Evolutionary conservation across 1,284 basidiomycete genomes (phyloP), one percentile per base, ranked within the genome.

Genomic region (Xanthoconium separans): DNA sequence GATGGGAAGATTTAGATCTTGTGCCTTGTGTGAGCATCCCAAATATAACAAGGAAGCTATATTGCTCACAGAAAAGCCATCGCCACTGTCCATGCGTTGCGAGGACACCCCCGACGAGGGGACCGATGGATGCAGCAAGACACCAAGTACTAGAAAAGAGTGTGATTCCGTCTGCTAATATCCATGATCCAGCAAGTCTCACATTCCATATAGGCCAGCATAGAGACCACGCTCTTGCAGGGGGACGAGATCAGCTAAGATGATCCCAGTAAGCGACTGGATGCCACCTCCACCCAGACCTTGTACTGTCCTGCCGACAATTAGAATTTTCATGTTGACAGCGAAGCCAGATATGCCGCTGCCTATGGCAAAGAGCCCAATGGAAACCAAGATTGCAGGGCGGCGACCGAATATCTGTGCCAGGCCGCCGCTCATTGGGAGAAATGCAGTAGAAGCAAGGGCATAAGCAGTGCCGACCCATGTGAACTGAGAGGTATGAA

Each of bases 21-120:
- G 11, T 27, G 22, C 10, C 30, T 41, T 4, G 11, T 12, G 4
- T 53, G 30, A 56, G 48, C 7, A 16, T 44, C 13, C 34, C 22
- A n/a, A 1, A 8, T 12, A 18, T n/a, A 10, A 7, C 5, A 4
- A 6, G 6, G 18, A 39, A 22, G 12, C 4, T 31, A 6, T 6
- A 5, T 13, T 7, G 44, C 61, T 48, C n/a, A 69, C 59, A 76
- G 54, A 77, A 77, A 27, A 76, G 62, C 73, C 73, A 76, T 8
- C 75, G 61, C 76, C 76, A 77, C 41, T 69, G 60, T 10, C 70
- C 68, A 7, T 56, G 60, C n/a, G 66, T 55, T 3, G 69, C 68
- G 8, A 77, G 68, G 8, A 63, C 64, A 4, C 76, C 75, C 2
- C 73, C 76, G 6, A 77, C 57, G 0, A 75, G 58, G 10, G 75